Evolutionary conservation across 2,329 filamentous ascomycete species (phyloP).

Genomic region (Exophiala sp.): DNA sequence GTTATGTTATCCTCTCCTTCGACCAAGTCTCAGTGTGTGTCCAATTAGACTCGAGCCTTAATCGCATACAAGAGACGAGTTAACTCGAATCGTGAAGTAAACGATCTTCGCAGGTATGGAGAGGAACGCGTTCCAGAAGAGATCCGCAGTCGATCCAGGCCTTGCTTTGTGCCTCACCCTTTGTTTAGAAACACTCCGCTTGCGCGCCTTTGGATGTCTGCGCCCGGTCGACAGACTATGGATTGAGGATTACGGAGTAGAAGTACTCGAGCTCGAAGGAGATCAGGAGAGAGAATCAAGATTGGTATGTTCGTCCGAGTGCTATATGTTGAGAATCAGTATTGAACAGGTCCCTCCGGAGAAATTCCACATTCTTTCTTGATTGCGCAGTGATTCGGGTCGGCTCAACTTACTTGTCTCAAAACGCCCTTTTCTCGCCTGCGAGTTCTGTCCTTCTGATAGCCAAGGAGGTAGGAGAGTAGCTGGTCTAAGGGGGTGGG

Average conservation of each 20-base stretch:
- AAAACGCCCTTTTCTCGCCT: neutral
- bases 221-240: neutral
- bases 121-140: neutral
- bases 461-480: neutral
- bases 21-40: neutral
- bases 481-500: slow-evolving; percentile 6
- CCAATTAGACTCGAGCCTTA: neutral
- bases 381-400: slow-evolving; percentile 7
- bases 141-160: neutral
- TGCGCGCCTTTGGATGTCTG: neutral
- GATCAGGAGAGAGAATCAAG: neutral
- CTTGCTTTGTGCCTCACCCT: neutral
- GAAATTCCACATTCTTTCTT: slow-evolving; percentile 11
- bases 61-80: neutral
- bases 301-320: neutral
- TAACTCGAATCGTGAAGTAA: neutral
- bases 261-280: neutral
- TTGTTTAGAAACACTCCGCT: neutral
- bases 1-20: neutral
- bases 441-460: slow-evolving; percentile 5
- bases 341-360: neutral
- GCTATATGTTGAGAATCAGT: neutral
- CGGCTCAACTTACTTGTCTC: slow-evolving; percentile 3
- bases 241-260: neutral
- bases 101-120: neutral